Percentiles rank a stretch among this genome's conserved stretches.
Conservation (phyloP, 2,329 filamentous ascomycete species). For the Daldinia eschscholtzii region DNA sequence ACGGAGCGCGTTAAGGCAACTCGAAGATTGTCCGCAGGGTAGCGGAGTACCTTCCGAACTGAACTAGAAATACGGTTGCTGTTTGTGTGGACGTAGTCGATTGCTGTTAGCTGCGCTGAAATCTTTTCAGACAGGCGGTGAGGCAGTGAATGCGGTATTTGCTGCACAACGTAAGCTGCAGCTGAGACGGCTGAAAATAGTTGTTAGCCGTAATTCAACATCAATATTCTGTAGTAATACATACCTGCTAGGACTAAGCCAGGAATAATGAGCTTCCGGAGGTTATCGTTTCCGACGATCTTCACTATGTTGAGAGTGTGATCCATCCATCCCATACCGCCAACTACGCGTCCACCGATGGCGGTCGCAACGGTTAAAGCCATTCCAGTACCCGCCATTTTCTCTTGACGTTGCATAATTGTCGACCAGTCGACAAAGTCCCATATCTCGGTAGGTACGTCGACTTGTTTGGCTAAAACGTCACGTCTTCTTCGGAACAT, state of each 20-base stretch:
- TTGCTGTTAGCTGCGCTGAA: slow-evolving; percentile 78
- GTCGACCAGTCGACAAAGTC: slow-evolving; percentile 93
- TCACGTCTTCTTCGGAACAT: slow-evolving; percentile 94
- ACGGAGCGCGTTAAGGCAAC: slow-evolving; percentile 86
- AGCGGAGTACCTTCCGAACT: slow-evolving; percentile 88
- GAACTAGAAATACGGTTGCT: slow-evolving; percentile 84
- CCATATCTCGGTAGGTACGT: slow-evolving; percentile 87
- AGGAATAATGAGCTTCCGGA: slow-evolving; percentile 84
- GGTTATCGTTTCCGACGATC: slow-evolving; percentile 82
- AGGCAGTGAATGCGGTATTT: slow-evolving; percentile 90
- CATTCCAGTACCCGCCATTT: slow-evolving; percentile 93
- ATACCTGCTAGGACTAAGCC: slow-evolving; percentile 83
- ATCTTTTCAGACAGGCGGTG: slow-evolving; percentile 88
- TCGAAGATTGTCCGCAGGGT: slow-evolving; percentile 87
- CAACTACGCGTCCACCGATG: slow-evolving; percentile 83
- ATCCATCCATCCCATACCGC: slow-evolving; percentile 90
- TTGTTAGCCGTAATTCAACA: slow-evolving; percentile 38
- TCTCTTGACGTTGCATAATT: slow-evolving; percentile 90
- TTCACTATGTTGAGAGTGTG: slow-evolving; percentile 85
- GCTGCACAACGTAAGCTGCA: slow-evolving; percentile 82
- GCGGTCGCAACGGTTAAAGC: slow-evolving; percentile 92
- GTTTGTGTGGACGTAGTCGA: slow-evolving; percentile 95
- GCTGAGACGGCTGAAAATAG: slow-evolving; percentile 73
- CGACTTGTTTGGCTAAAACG: slow-evolving; percentile 83
- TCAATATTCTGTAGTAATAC: slow-evolving; percentile 53